These are phyloP conservation scores for Fraxinus anomala DNA, from an alignment of 257 asterid genomes.

Conservation along the genomic window DNA sequence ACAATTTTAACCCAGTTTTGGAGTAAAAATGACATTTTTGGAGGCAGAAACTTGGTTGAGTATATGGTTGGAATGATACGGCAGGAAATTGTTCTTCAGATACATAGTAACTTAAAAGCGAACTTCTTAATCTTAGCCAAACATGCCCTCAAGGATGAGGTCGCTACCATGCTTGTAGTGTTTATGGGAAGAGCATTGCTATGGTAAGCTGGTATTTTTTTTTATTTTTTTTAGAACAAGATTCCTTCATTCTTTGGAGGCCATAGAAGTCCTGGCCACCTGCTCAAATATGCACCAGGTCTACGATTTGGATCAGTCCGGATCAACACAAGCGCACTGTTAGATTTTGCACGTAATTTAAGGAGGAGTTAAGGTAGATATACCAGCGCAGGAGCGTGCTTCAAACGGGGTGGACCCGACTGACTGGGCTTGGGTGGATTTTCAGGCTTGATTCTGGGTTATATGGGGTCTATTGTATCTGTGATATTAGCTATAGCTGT, in stretches of 20 bases:
- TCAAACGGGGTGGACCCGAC: too few species aligned
- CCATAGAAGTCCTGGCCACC: not conserved
- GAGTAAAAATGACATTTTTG: conserved; percentile 13
- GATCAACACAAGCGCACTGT: not conserved
- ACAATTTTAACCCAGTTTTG: not conserved
- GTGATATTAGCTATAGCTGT: too few species aligned
- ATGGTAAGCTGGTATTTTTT: not conserved
- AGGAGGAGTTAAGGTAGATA: not conserved
- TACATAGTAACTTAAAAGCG: not conserved
- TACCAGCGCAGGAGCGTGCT: too few species aligned
- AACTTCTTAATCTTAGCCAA: not conserved
- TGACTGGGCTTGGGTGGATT: too few species aligned
- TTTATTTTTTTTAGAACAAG: not conserved
- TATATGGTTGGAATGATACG: not conserved
- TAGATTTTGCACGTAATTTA: not conserved
- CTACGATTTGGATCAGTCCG: not conserved
- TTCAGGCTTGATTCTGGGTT: too few species aligned
- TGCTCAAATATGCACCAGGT: not conserved
- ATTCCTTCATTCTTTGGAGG: not conserved
- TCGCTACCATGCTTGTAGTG: not conserved
- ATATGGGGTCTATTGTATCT: too few species aligned
- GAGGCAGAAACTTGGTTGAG: conserved; percentile 7
- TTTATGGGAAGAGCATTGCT: not conserved
- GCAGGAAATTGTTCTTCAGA: not conserved
- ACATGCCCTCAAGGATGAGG: not conserved